Evolutionary conservation across 169 alveolate genomes (phyloP).

Genomic region (Ichthyophthirius multifiliis): DNA sequence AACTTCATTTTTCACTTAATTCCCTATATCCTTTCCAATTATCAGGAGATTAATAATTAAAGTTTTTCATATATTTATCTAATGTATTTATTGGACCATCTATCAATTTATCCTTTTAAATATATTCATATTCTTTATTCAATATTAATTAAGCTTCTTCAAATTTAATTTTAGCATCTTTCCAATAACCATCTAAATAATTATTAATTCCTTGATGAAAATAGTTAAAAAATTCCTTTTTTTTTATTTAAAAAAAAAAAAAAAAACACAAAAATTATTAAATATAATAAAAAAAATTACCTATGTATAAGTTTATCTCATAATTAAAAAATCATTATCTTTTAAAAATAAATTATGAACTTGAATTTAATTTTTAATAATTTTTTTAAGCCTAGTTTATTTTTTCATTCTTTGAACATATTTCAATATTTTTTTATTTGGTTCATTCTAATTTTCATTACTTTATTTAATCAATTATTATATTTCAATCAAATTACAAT

Average conservation of each 20-base stretch:
- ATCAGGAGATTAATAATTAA: not conserved
- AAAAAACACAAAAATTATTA: not conserved
- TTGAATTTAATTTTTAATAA: not conserved
- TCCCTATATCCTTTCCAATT: slow-evolving; percentile 88
- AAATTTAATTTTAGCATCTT: slow-evolving; percentile 3
- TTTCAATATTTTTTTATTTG: not conserved
- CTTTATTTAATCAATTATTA: not conserved
- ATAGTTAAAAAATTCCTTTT: not conserved
- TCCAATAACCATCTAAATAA: slow-evolving; percentile 37
- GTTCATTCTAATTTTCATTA: not conserved
- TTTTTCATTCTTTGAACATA: not conserved
- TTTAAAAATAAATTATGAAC: not conserved
- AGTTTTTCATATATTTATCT: not conserved
- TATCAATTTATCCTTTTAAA: not conserved
- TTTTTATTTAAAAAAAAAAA: not conserved
- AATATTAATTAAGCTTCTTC: not conserved
- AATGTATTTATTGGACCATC: slow-evolving; percentile 32
- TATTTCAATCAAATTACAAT: slow-evolving; percentile 1
- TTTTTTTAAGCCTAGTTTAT: not conserved
- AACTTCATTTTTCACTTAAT: slow-evolving; percentile 80
- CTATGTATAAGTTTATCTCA: not conserved
- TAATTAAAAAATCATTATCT: not conserved
- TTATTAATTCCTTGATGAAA: slow-evolving; percentile 9
- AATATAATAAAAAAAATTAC: not conserved
- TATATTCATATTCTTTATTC: not conserved